Percentiles rank a stretch among this genome's conserved stretches.
phyloP scores from a whole-genome alignment of 2,329 filamentous ascomycete species.

The Fusarium sp. region DNA sequence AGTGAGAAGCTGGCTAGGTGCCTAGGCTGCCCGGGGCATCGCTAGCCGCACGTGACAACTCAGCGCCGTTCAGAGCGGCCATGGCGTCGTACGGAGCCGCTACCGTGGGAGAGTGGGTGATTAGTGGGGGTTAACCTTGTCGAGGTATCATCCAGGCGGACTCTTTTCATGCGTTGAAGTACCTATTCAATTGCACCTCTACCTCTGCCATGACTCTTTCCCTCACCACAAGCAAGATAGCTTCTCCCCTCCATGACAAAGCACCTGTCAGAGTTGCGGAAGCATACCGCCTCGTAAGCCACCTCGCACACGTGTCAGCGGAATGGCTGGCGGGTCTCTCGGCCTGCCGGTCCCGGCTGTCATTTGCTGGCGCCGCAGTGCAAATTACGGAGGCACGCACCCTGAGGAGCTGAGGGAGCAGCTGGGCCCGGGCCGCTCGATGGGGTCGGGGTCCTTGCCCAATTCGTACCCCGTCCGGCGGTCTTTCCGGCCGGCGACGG shows the following conservation, averaged over 20 bases:
- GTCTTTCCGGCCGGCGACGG: slow-evolving; percentile 15
- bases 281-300: neutral
- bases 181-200: slow-evolving; percentile 12
- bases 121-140: neutral
- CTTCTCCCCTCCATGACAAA: neutral
- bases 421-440: slow-evolving; percentile 31
- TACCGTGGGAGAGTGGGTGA: slow-evolving; percentile 10
- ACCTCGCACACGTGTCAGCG: slow-evolving; percentile 23
- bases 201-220: slow-evolving; percentile 26
- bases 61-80: slow-evolving; percentile 13
- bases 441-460: slow-evolving; percentile 32
- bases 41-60: slow-evolving; percentile 19
- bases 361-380: slow-evolving; percentile 12
- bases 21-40: neutral
- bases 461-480: slow-evolving; percentile 21
- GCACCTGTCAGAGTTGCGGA: neutral
- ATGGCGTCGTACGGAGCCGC: slow-evolving; percentile 9
- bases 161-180: slow-evolving; percentile 1
- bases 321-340: neutral
- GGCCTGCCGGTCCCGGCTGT: slow-evolving; percentile 10
- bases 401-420: slow-evolving; percentile 14
- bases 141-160: neutral
- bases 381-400: neutral
- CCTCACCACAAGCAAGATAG: neutral
- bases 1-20: slow-evolving; percentile 7